Evolutionary conservation across 179 eudicot species (phyloP).

Genomic region (Sideroxylon spinosum): DNA sequence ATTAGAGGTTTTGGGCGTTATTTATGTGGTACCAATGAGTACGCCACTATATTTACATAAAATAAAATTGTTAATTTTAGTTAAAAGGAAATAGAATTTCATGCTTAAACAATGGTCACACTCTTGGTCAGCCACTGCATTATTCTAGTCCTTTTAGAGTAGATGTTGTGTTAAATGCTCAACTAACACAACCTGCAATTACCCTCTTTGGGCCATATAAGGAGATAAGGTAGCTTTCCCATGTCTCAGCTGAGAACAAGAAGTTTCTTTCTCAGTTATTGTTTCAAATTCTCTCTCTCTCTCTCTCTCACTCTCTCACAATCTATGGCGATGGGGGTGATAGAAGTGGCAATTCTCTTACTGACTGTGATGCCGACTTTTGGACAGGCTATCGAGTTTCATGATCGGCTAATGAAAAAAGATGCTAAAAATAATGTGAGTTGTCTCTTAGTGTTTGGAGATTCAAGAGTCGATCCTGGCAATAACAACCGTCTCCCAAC

Average conservation of each 20-base stretch:
- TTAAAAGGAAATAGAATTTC: no score
- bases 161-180: conserved; percentile 17
- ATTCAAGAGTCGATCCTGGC: conserved; percentile 50
- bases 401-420: conserved; percentile 18
- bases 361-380: conserved; percentile 12
- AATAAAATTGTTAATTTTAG: no score
- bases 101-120: no score
- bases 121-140: no score
- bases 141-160: no score
- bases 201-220: not conserved
- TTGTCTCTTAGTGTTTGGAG: conserved; percentile 51
- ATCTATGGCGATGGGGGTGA: conserved; percentile 8
- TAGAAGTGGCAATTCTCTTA: conserved; percentile 5
- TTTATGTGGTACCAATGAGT: no score
- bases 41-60: no score
- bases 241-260: not conserved
- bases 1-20: no score
- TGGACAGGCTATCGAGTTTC: conserved; percentile 12
- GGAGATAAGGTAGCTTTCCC: not conserved
- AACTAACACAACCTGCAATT: conserved; percentile 19
- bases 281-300: not conserved
- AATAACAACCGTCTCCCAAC: conserved; percentile 39
- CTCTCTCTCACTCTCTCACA: not conserved
- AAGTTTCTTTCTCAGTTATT: not conserved
- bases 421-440: conserved; percentile 30